Base-by-base conservation (phyloP, 2,329 filamentous ascomycete species). In the Xylaria sp. region DNA sequence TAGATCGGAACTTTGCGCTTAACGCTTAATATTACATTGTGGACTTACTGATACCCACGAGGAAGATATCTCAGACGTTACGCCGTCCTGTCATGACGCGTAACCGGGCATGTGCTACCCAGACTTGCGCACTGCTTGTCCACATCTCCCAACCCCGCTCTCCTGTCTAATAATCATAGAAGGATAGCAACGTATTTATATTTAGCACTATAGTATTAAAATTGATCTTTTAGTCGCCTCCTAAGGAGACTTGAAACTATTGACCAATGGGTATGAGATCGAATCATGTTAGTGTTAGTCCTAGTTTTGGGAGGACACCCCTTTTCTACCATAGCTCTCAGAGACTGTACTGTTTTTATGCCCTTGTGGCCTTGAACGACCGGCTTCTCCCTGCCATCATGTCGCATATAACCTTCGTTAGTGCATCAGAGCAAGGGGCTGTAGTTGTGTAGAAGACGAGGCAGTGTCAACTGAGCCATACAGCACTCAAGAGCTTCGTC, bases 21-120 rank as follows among this genome's bases (percentile, higher is more conserved):
- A 2, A 18, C 18, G 39, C 60, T 28, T 18, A 10, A 36, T n/a
- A 10, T n/a, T 9, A 8, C n/a, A 25, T 23, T 3, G 39, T 54
- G 49, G 28, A 5, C 54, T 41, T 39, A 23, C 33, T 10, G 15
- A 28, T 20, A 23, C 18, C 36, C 18, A 31, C 2, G 6, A 46
- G 46, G 9, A 15, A 46, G 23, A n/a, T 39, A 31, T 57, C 15
- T 31, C 20, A 1, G 15, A 8, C 3, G 12, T 64, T 68, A 64
- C 66, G 61, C 56, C 49, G 10, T 28, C 56, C 33, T 20, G 18
- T 18, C 7, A 2, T 23, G 61, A 48, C 49, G 49, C 61, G 39
- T 54, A 59, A 43, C 43, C 43, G 28, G 15, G 39, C 41, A 33
- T 23, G 39, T 39, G 18, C 1, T 18, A 18, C 9, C 39, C 7